Evolutionary conservation across 441 rosid species (phyloP), one percentile per base, ranked within the genome.

Genomic region (Syzygium syzygioides): DNA sequence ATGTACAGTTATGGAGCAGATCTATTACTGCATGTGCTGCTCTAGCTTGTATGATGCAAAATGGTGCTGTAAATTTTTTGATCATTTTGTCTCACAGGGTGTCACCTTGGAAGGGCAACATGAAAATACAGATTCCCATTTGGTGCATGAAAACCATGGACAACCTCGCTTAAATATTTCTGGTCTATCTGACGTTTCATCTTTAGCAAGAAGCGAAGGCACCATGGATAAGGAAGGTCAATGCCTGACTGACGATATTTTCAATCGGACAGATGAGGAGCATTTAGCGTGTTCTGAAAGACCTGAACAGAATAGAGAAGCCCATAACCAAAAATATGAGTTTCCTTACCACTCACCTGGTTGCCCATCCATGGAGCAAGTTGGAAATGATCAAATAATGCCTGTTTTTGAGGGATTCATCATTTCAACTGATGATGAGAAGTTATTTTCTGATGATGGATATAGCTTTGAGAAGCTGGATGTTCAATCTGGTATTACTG

Each of bases 401-500:
- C n/a, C n/a, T n/a, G n/a, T n/a, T n/a, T n/a, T n/a, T n/a, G n/a
- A n/a, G n/a, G n/a, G n/a, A n/a, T n/a, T n/a, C n/a, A n/a, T n/a
- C n/a, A n/a, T n/a, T n/a, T n/a, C n/a, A n/a, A n/a, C n/a, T 4
- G 94, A 92, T 89, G 88, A 86, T 86, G 93, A 92, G 87, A 91
- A 89, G 86, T 83, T 90, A 89, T 86, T 86, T 10, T 86, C 90
- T 86, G 92, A 90, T 80, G 90, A 91, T 87, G 92, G 68, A 87
- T 92, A 90, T 85, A 88, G 91, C 88, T 92, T 94, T 88, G 95
- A 93, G 80, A 91, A 87, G 64, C 90, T 93, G 86, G 94, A 94
- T 79, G 93, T 93, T 93, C 93, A 95, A 88, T 92, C 91, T 88
- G 90, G 92, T 88, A 89, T n/a, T n/a, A n/a, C n/a, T n/a, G n/a